Base-by-base conservation (phyloP, 2,329 filamentous ascomycete genomes). In the Chaetomium globosum region DNA sequence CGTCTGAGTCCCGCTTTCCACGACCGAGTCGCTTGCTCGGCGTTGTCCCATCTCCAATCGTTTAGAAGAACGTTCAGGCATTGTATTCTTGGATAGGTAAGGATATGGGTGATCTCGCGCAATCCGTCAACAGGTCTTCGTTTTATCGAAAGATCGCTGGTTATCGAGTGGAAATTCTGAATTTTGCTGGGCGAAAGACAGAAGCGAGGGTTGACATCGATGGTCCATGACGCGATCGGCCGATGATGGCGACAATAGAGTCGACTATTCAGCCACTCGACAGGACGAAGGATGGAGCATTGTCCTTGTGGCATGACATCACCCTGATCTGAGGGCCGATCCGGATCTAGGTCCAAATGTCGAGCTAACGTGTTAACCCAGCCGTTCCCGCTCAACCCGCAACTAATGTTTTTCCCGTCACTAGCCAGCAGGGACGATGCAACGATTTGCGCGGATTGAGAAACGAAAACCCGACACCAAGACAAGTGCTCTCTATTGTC, bases 1-100 rank as follows among this genome's bases (percentile, higher is more conserved):
- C 3, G 63, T 49, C 48, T 54, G 39, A 2, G 56, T 55, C 1
- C 28, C 51, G 9, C 19, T 33, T 16, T 59, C 48, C 13, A 26
- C 49, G 13, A 58, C 55, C 33, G 55, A 53, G 6, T 53, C 48
- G 39, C 51, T 55, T 6, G 62, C 56, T 16, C 39, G 62, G 9
- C 62, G 49, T 6, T 30, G 13, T 23, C 55, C 56, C 21, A 19
- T 49, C 12, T 13, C 36, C 12, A 39, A 30, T 8, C 56, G 56
- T 12, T 12, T n/a, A 2, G 49, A 4, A 19, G 21, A n/a, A 56
- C 28, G 55, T 30, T 64, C 56, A 13, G 28, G n/a, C 62, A 64
- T 64, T 36, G 48, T 16, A 9, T n/a, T 55, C 10, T 16, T 26
- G 26, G 10, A 9, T 30, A 10, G 10, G 4, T 30, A 10, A 36